Conservation (phyloP, 2,329 filamentous ascomycete species). For the Nemania serpens region DNA sequence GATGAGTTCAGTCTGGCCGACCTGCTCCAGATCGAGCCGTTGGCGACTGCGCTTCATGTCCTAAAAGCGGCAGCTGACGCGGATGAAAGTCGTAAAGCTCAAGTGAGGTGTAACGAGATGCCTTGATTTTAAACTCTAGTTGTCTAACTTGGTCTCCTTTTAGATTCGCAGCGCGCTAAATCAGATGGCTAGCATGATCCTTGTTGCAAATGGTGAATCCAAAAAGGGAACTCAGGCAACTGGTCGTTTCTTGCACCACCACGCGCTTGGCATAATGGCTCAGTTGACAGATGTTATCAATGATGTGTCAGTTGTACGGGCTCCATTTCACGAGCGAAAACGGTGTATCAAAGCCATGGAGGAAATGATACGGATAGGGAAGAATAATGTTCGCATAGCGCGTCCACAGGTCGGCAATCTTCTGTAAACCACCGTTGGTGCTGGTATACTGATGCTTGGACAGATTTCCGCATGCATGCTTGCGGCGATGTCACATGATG, state of each 20-base stretch:
- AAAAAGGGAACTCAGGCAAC: slow-evolving; percentile 63
- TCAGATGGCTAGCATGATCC: slow-evolving; percentile 50
- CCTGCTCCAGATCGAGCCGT: slow-evolving; percentile 75
- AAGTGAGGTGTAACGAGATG: slow-evolving; percentile 54
- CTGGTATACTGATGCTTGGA: slow-evolving; percentile 32
- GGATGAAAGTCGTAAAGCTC: slow-evolving; percentile 57
- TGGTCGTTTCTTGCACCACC: slow-evolving; percentile 76
- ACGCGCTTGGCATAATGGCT: slow-evolving; percentile 86
- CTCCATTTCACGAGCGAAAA: slow-evolving; percentile 69
- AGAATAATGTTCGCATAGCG: slow-evolving; percentile 73
- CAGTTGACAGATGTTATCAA: slow-evolving; percentile 80
- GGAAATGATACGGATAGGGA: slow-evolving; percentile 81
- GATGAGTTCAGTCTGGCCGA: slow-evolving; percentile 67
- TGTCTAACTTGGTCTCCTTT: slow-evolving; percentile 36
- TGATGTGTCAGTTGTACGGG: slow-evolving; percentile 60
- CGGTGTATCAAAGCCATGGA: slow-evolving; percentile 82
- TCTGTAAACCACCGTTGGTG: background rate
- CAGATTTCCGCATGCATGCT: slow-evolving; percentile 92
- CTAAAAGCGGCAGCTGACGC: slow-evolving; percentile 78
- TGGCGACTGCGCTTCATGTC: slow-evolving; percentile 77
- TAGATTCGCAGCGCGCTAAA: slow-evolving; percentile 55
- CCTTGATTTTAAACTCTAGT: background rate
- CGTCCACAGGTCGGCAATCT: slow-evolving; percentile 72
- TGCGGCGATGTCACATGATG: slow-evolving; percentile 75
- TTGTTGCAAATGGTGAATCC: slow-evolving; percentile 47